Conservation (phyloP, 1,284 basidiomycete genomes). For the Ustilago shanxiensis region DNA sequence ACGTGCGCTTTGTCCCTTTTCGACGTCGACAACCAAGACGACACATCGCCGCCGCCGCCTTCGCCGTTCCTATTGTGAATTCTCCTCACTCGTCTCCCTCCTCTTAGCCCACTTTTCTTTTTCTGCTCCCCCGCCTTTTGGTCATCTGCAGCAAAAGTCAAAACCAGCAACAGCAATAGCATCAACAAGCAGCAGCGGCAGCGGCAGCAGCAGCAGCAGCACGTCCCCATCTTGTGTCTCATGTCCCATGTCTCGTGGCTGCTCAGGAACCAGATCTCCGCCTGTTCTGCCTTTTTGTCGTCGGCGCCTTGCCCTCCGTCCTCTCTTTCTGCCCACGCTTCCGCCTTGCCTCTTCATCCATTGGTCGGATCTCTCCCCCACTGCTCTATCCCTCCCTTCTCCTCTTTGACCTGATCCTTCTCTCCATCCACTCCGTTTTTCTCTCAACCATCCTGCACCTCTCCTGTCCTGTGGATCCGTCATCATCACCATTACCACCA, state of each 20-base stretch:
- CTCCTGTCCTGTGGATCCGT: neutral
- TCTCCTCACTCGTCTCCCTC: neutral
- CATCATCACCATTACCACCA: neutral
- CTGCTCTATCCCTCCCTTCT: neutral
- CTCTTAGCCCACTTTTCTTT: neutral
- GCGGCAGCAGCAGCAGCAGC: neutral
- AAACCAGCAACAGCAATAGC: neutral
- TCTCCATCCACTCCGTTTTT: neutral
- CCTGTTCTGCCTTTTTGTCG: neutral
- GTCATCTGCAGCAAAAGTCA: neutral
- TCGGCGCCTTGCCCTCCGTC: neutral
- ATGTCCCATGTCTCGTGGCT: slow-evolving; percentile 18
- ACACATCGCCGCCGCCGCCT: neutral
- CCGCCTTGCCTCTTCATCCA: neutral
- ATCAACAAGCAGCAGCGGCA: too few relatives aligned
- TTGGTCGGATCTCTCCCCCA: slow-evolving; percentile 10
- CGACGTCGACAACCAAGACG: too few relatives aligned
- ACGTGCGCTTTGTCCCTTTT: neutral
- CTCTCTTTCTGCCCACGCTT: slow-evolving; percentile 1
- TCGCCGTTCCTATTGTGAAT: neutral
- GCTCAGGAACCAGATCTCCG: slow-evolving; percentile 19
- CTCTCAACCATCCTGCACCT: neutral
- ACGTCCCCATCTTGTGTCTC: neutral
- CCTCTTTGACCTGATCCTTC: neutral
- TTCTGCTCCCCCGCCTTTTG: neutral